phyloP scores from a whole-genome alignment of 345 rosid genomes.

The Eucalyptus curtisii region DNA sequence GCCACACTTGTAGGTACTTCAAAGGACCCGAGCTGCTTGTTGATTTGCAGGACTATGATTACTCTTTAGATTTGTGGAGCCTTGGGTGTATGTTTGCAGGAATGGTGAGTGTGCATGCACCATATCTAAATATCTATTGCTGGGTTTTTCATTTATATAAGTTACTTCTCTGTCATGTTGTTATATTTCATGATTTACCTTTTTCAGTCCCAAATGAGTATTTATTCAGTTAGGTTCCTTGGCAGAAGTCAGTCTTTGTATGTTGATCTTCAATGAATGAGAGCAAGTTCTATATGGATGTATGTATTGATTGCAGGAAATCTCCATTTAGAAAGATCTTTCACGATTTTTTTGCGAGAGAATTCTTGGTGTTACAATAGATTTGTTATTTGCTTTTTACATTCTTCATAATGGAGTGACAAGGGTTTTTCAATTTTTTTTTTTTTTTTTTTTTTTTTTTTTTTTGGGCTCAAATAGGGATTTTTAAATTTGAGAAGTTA shows the following conservation, averaged over 20 bases:
- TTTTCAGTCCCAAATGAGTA: neutral
- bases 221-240: neutral
- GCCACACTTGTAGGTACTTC: constrained; percentile 52
- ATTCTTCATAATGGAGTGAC: constrained; percentile 6
- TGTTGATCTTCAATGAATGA: neutral
- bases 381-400: constrained; percentile 7
- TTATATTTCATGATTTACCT: neutral
- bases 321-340: neutral
- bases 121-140: neutral
- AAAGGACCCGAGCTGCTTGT: constrained; percentile 99
- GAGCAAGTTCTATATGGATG: neutral
- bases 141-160: neutral
- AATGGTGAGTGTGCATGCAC: constrained; percentile 44
- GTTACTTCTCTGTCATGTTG: neutral
- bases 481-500: constrained; percentile 1
- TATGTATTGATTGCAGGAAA: neutral
- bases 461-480: neutral
- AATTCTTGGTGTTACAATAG: neutral
- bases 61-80: constrained; percentile 97
- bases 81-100: constrained; percentile 99
- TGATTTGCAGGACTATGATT: constrained; percentile 96
- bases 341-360: neutral
- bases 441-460: neutral
- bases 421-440: neutral
- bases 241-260: neutral